Percentiles rank a stretch among this genome's conserved stretches.
Evolutionary conservation across 1,284 basidiomycete species (phyloP).

Genomic region (Mycena sp.): DNA sequence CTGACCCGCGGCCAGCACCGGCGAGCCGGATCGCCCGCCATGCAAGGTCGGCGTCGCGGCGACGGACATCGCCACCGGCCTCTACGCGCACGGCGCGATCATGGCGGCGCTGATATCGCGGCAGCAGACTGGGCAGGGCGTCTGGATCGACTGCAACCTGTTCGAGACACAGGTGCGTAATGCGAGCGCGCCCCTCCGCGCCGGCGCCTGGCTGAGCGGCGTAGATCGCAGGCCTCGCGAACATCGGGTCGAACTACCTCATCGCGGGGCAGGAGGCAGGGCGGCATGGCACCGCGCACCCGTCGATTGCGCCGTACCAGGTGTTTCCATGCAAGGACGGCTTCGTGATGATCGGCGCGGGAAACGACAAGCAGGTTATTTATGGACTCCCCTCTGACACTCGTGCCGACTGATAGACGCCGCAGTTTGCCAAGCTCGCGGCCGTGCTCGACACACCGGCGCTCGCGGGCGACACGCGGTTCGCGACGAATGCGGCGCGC

Average conservation of each 20-base stretch:
- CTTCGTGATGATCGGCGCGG: conserved; percentile 95
- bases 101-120: conserved; percentile 90
- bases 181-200: conserved; percentile 54
- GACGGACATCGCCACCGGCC: conserved; percentile 91
- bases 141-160: conserved; percentile 91
- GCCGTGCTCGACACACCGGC: conserved; percentile 68
- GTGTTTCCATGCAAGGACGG: conserved; percentile 90
- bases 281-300: conserved; percentile 93
- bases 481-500: conserved; percentile 77
- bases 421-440: conserved; percentile 74
- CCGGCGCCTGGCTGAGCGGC: conserved; percentile 43
- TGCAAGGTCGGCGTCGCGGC: conserved; percentile 93
- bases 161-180: conserved; percentile 81
- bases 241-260: conserved; percentile 94
- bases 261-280: conserved; percentile 87
- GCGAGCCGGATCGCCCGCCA: conserved; percentile 88
- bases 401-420: too few relatives aligned
- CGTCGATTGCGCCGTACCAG: conserved; percentile 92
- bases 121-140: conserved; percentile 86
- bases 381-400: conserved; percentile 35
- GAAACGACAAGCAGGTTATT: conserved; percentile 78
- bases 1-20: conserved; percentile 65
- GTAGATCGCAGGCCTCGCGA: conserved; percentile 90
- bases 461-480: conserved; percentile 68
- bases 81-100: conserved; percentile 95